Base-by-base conservation (phyloP, 352 stramenopile genomes). In the Phytophthora rubi region DNA sequence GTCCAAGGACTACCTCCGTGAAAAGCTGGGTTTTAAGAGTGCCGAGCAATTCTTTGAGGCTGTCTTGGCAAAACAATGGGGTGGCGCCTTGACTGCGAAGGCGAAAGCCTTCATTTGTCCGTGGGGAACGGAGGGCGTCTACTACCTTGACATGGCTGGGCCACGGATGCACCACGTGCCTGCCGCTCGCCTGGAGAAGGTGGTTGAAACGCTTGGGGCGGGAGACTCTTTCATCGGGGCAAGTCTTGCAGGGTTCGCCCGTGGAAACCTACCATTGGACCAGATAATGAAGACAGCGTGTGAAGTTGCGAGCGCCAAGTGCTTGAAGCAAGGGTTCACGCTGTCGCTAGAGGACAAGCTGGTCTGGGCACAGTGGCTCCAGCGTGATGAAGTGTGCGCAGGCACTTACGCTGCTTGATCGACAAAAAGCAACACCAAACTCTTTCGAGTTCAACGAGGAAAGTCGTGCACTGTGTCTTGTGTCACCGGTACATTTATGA, bases 161-260 rank as follows among this genome's bases (percentile, higher is more conserved):
- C n/a, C 9, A 47, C 13, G 3, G 21, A 58, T 63, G 2, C 57
- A 76, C 32, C 81, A 85, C 28, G 59, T 86, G 1, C 15, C 65
- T 3, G 70, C 82, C 13, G 35, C 60, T 33, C 28, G 55, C 1
- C 54, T 90, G 12, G 70, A 67, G 2, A 28, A 54, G 30, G 65
- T 88, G 1, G 64, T 91, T n/a, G 84, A 91, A 58, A 85, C 84
- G 0, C 80, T 91, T 32, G 86, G 86, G 0, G 84, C 86, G 6
- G 86, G 86, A 0, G 86, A 94, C 44, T 74, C 82, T 12, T 91
- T 92, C 51, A 89, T 92, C n/a, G 86, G 82, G 2, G 81, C 83
- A 0, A 74, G 71, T 2, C 65, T 94, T n/a, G 79, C 86, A 0
- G 77, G 69, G 3, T 55, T 91, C 6, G 65, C 73, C 4, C 15